Conservation (phyloP, 257 asterid species). For the Nicotiana obtusifolia region DNA sequence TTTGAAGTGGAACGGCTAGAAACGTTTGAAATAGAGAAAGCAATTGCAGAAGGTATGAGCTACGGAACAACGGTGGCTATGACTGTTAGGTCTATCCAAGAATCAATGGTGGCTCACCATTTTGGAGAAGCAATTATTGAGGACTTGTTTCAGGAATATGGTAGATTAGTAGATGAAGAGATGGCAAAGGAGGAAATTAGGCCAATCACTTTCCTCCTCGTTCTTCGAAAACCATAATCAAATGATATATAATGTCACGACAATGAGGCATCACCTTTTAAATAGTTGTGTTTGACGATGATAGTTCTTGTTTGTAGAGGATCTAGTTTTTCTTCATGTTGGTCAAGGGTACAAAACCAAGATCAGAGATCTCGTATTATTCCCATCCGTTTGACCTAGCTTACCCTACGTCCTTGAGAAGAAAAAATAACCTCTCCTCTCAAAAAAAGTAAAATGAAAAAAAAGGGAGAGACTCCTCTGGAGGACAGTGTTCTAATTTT, state of each 20-base stretch:
- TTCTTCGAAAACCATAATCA: slow-evolving; percentile 39
- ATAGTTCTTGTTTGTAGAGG: neutral
- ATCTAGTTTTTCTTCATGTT: too few relatives aligned
- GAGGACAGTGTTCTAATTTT: too few relatives aligned
- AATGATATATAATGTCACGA: neutral
- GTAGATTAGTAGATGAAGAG: slow-evolving; percentile 63
- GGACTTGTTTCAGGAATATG: slow-evolving; percentile 49
- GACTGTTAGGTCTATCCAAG: slow-evolving; percentile 84
- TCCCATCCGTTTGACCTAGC: too few relatives aligned
- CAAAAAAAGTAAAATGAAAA: too few relatives aligned
- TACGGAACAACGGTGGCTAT: slow-evolving; percentile 66
- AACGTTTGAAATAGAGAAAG: slow-evolving; percentile 47
- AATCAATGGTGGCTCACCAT: slow-evolving; percentile 64
- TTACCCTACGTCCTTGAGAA: too few relatives aligned
- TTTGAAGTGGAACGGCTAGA: slow-evolving; percentile 48
- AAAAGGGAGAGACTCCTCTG: too few relatives aligned
- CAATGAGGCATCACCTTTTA: neutral
- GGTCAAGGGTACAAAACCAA: too few relatives aligned
- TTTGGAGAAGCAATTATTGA: slow-evolving; percentile 57
- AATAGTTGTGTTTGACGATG: neutral
- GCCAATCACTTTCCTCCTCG: slow-evolving; percentile 40
- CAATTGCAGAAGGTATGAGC: slow-evolving; percentile 27
- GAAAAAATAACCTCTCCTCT: too few relatives aligned
- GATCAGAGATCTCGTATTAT: too few relatives aligned
- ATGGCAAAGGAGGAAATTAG: slow-evolving; percentile 36